Percentiles rank a stretch among this genome's conserved stretches.
These are phyloP conservation scores for Plasmodium ovale DNA, from an alignment of 169 alveolate genomes.

Conservation along the genomic window DNA sequence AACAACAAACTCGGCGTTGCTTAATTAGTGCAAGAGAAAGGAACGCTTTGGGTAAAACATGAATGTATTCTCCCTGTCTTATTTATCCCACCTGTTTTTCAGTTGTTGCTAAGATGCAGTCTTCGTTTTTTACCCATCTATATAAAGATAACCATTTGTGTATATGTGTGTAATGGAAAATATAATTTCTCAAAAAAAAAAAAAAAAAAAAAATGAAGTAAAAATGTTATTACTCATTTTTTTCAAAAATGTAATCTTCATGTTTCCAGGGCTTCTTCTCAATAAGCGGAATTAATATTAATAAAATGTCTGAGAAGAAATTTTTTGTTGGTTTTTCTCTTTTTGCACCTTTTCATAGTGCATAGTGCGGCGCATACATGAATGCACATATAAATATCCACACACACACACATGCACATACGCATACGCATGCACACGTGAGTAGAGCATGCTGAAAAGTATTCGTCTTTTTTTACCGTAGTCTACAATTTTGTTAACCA, in stretches of 20 bases:
- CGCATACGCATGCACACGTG: background rate
- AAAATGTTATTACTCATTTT: conserved; percentile 41
- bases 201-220: background rate
- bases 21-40: background rate
- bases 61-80: background rate
- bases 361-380: background rate
- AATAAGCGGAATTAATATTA: conserved; percentile 60
- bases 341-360: too few relatives aligned
- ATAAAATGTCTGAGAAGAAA: conserved; percentile 30
- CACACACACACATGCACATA: conserved; percentile 4
- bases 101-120: conserved; percentile 14
- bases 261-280: conserved; percentile 72
- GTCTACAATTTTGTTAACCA: conserved; percentile 65
- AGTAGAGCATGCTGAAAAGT: background rate
- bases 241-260: conserved; percentile 43
- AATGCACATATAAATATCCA: conserved; percentile 1
- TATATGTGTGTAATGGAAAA: background rate
- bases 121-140: conserved; percentile 68
- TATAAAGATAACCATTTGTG: background rate
- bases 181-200: background rate
- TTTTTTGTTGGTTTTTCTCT: background rate
- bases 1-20: too few relatives aligned
- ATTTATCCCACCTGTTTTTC: conserved; percentile 56
- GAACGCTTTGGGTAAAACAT: too few relatives aligned
- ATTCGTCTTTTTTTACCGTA: conserved; percentile 48